A percentile compares a stretch with the other conserved stretches of the same genome.
Evolutionary conservation across 371 early-diverging fungal genomes (phyloP).

Genomic region (Mucor circinelloides): DNA sequence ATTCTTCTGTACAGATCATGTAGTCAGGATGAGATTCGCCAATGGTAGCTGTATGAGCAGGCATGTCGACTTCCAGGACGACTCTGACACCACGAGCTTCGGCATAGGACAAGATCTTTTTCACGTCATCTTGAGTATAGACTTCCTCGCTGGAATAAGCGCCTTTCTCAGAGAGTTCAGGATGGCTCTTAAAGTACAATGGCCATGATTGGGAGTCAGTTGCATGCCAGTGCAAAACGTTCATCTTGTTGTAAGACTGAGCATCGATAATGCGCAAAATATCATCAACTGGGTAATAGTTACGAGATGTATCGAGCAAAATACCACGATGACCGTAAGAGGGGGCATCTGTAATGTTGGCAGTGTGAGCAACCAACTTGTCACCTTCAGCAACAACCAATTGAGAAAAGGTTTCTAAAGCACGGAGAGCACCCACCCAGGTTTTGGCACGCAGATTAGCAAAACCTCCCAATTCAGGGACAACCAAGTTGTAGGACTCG

Average conservation of each 20-base stretch:
- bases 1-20: constrained; percentile 49
- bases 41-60: constrained; percentile 71
- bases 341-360: constrained; percentile 72
- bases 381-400: constrained; percentile 46
- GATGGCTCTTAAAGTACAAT: constrained; percentile 61
- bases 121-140: constrained; percentile 66
- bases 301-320: constrained; percentile 76
- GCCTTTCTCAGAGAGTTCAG: constrained; percentile 66
- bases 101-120: constrained; percentile 63
- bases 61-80: constrained; percentile 80
- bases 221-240: constrained; percentile 84
- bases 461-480: constrained; percentile 51
- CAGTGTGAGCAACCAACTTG: constrained; percentile 51
- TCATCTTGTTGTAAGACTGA: constrained; percentile 80
- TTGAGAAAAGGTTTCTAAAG: constrained; percentile 77
- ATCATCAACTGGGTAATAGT: constrained; percentile 68
- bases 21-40: constrained; percentile 47
- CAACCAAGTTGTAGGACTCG: constrained; percentile 69
- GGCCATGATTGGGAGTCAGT: constrained; percentile 84
- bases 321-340: constrained; percentile 75
- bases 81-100: constrained; percentile 76
- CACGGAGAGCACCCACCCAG: constrained; percentile 81
- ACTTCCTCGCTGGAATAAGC: constrained; percentile 62
- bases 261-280: constrained; percentile 73
- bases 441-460: constrained; percentile 63